Evolutionary conservation across 805 yeast species (phyloP), one percentile per base, ranked within the genome.

Genomic region (Pichia gijzeniarum): DNA sequence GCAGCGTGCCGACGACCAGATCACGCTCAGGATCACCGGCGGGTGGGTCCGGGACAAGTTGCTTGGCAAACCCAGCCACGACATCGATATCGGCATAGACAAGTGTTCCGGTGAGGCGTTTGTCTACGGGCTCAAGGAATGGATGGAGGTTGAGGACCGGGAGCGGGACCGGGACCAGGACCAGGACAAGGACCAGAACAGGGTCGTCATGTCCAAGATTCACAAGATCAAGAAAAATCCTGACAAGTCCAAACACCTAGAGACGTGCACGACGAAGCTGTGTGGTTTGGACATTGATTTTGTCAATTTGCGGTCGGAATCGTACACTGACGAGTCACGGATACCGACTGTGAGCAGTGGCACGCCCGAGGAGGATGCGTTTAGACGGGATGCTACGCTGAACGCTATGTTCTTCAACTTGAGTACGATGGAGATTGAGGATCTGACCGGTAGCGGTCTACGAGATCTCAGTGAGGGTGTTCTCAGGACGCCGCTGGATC

Each of bases 21-120:
- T 63, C n/a, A 51, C 52, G 3, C 70, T 85, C 13, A 64, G 99
- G 49, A 85, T 93, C 53, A 90, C 97, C 0, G 99, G 99, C 31
- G 99, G 99, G 0, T 91, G 99, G 99, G 99, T 93, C 2, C 74
- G 99, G 55, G 99, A 93, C 63, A 93, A 93, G 65, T 68, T 93
- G 25, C 68, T 93, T 27, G 95, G 95, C 0, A 72, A 74, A 39
- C 79, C 77, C 19, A 81, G 91, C 35, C 80, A 91, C 58, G 99
- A 93, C 62, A 70, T 93, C 27, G 99, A 93, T 57, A 86, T 93
- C 40, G 97, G 97, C 6, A 79, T 93, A 40, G 89, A 93, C 62
- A 72, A 72, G 44, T 66, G 87, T 58, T 77, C 95, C 0, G 99
- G 99, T 0, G 89, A 85, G 56, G 80, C 79, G 30, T 91, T 93